A percentile compares a stretch with the other conserved stretches of the same genome.
Evolutionary conservation across 371 early-diverging fungal genomes (phyloP).

Genomic region (Lichtheimia hyalospora): DNA sequence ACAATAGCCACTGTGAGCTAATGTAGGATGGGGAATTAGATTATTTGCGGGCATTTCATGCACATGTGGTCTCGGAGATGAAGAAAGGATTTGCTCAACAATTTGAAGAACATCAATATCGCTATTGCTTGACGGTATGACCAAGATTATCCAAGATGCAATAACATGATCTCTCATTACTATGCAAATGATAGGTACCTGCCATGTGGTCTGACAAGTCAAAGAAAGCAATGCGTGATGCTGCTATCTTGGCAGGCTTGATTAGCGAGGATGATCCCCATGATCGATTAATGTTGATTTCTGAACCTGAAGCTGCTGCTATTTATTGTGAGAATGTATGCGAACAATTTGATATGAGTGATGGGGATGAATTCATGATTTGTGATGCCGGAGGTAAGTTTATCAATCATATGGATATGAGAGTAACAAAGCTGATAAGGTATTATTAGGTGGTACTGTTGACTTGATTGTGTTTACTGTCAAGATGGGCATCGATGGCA

Average conservation of each 20-base stretch:
- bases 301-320: slow-evolving; percentile 65
- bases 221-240: slow-evolving; percentile 61
- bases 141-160: neutral
- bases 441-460: slow-evolving; percentile 51
- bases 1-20: neutral
- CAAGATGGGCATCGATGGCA: slow-evolving; percentile 31
- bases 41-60: slow-evolving; percentile 51
- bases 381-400: slow-evolving; percentile 61
- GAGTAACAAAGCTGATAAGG: neutral
- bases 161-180: no score
- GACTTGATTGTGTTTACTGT: slow-evolving; percentile 56
- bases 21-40: slow-evolving; percentile 18
- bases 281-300: slow-evolving; percentile 56
- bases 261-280: slow-evolving; percentile 49
- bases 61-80: slow-evolving; percentile 48
- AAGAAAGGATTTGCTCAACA: slow-evolving; percentile 41
- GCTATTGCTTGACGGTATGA: slow-evolving; percentile 46
- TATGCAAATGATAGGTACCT: slow-evolving; percentile 29
- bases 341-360: slow-evolving; percentile 53
- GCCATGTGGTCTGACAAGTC: slow-evolving; percentile 66
- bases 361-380: slow-evolving; percentile 61
- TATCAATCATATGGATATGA: neutral
- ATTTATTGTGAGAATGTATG: slow-evolving; percentile 61
- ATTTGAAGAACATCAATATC: slow-evolving; percentile 30
- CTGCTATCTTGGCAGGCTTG: slow-evolving; percentile 52